These are phyloP conservation scores for Fusarium floridanum DNA, from an alignment of 2,329 filamentous ascomycete genomes.

Conservation along the genomic window DNA sequence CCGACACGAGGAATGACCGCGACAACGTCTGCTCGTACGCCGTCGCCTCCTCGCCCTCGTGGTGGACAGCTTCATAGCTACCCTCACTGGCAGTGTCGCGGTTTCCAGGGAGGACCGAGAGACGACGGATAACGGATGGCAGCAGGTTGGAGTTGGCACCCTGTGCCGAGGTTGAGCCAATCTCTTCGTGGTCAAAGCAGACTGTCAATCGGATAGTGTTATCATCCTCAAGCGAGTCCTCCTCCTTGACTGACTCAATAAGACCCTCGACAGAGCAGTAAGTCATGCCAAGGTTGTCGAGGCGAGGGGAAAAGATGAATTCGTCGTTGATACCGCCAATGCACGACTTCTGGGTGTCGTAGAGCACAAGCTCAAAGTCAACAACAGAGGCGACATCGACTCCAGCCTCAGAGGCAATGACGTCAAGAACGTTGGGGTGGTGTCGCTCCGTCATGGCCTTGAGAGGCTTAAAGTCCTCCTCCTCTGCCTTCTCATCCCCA, in stretches of 20 bases:
- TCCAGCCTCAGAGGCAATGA: slow-evolving; percentile 84
- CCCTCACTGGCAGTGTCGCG: slow-evolving; percentile 75
- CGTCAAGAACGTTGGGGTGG: slow-evolving; percentile 86
- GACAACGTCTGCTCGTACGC: slow-evolving; percentile 94
- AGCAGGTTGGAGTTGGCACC: slow-evolving; percentile 94
- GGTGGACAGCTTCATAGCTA: slow-evolving; percentile 67
- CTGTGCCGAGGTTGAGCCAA: slow-evolving; percentile 92
- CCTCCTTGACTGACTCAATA: slow-evolving; percentile 79
- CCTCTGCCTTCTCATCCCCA: slow-evolving; percentile 52
- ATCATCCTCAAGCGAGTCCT: slow-evolving; percentile 78
- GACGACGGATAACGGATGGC: slow-evolving; percentile 85
- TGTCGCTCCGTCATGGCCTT: slow-evolving; percentile 85
- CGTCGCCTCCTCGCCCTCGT: slow-evolving; percentile 76
- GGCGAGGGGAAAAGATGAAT: slow-evolving; percentile 93
- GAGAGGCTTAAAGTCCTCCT: slow-evolving; percentile 77
- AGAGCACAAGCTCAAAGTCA: slow-evolving; percentile 97
- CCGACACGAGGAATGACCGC: slow-evolving; percentile 92
- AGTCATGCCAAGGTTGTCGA: slow-evolving; percentile 97
- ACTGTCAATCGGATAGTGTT: slow-evolving; percentile 89
- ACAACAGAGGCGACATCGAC: slow-evolving; percentile 79
- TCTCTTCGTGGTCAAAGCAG: slow-evolving; percentile 98
- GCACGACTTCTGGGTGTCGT: slow-evolving; percentile 92
- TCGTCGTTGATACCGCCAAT: slow-evolving; percentile 93
- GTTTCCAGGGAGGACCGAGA: slow-evolving; percentile 81
- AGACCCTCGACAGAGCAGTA: slow-evolving; percentile 91